Evolutionary conservation across 2,329 filamentous ascomycete genomes (phyloP), one percentile per base, ranked within the genome.

Genomic region (Diaporthe caulivora): DNA sequence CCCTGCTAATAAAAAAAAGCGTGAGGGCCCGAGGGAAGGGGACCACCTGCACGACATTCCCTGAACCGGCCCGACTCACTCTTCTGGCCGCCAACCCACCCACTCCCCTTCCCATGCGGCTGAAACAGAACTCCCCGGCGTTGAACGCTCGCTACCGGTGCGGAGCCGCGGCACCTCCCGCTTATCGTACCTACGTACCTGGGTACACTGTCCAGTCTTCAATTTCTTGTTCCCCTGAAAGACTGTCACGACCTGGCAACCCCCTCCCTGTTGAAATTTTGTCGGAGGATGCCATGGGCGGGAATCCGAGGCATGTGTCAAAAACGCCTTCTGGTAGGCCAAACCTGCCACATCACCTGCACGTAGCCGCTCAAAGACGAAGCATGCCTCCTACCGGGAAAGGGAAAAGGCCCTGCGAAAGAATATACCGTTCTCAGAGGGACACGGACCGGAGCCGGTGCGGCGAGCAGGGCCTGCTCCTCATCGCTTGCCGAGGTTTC

Each of bases 81-180:
- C 37, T 5, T 34, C 34, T 5, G 34, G 21, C 34, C n/a, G n/a
- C 17, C 15, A 40, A 58, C 34, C 55, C 57, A 44, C 57, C 8
- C 37, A 10, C 57, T 10, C 13, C 42, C 58, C 26, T 18, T 49
- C 31, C 58, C 18, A 21, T 69, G 62, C 53, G 64, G 71, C 71
- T 72, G 64, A 72, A 70, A 72, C 44, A 62, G n/a, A 51, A 34
- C 13, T 18, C 26, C 26, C 17, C 40, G 26, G 44, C n/a, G 17
- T n/a, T 4, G 21, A 53, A 40, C 11, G 44, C 21, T 65, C 44
- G 44, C 44, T 37, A 37, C 60, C 29, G 62, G 62, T 51, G 29
- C 62, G 62, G 62, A 37, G 31, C 29, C 62, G 7, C 62, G 62
- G 62, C 47, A 65, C 11, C 44, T 65, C 44, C 62, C 62, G 62